Evolutionary conservation across 108 stramenopile genomes (phyloP).

Genomic region (Fistulifera pelliculosa): DNA sequence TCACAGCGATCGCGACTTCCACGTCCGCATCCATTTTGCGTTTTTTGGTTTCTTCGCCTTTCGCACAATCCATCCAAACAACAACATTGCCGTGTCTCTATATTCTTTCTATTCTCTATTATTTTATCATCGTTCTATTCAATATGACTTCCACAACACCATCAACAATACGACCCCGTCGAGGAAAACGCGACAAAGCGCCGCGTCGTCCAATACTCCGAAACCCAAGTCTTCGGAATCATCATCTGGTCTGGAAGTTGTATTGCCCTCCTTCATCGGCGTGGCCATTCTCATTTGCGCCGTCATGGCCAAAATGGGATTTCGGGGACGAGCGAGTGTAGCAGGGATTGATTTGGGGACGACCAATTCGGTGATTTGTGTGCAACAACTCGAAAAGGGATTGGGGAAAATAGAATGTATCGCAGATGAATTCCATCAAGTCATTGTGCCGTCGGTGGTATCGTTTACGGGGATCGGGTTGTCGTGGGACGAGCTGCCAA

Average conservation of each 20-base stretch:
- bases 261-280: slow-evolving; percentile 66
- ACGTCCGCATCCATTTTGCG: too few relatives aligned
- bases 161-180: slow-evolving; percentile 1
- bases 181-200: slow-evolving; percentile 20
- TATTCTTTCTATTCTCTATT: too few relatives aligned
- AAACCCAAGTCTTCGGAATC: slow-evolving; percentile 36
- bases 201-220: slow-evolving; percentile 10
- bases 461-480: too few relatives aligned
- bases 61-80: too few relatives aligned
- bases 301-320: slow-evolving; percentile 76
- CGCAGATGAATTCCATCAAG: slow-evolving; percentile 45
- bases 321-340: slow-evolving; percentile 71
- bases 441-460: slow-evolving; percentile 79
- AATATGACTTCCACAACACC: too few relatives aligned
- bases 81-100: too few relatives aligned
- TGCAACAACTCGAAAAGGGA: slow-evolving; percentile 59
- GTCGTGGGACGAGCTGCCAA: slow-evolving; percentile 71
- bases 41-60: too few relatives aligned
- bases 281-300: slow-evolving; percentile 48
- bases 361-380: slow-evolving; percentile 81
- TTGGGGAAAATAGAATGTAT: slow-evolving; percentile 79
- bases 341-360: slow-evolving; percentile 85
- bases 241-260: slow-evolving; percentile 43
- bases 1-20: too few relatives aligned
- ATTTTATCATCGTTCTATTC: too few relatives aligned